Evolutionary conservation across 106 monocot genomes (phyloP).

Genomic region (Dioscorea dumetorum): DNA sequence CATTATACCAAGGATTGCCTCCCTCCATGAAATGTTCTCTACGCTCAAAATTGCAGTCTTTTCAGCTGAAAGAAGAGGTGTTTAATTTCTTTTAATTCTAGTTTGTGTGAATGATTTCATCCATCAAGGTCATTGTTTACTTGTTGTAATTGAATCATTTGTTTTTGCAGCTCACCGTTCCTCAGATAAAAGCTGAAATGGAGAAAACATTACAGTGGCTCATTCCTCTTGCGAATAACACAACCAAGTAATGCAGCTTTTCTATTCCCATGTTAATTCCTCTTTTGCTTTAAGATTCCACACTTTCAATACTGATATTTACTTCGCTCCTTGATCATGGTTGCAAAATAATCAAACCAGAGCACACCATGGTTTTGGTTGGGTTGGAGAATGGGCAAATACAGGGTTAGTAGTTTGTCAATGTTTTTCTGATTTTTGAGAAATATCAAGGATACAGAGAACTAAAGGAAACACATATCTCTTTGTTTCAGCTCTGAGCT

Average conservation of each 20-base stretch:
- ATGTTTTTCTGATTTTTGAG: not conserved
- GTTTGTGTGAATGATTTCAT: no score
- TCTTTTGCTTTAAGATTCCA: not conserved
- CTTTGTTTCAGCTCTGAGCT: conserved; percentile 52
- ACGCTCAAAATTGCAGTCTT: conserved; percentile 55
- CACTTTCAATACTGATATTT: not conserved
- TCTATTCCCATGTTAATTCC: not conserved
- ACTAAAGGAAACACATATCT: not conserved
- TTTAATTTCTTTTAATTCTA: not conserved
- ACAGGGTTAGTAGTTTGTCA: conserved; percentile 49
- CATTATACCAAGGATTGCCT: conserved; percentile 86
- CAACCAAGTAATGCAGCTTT: conserved; percentile 58
- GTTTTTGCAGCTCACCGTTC: conserved; percentile 47
- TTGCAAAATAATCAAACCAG: conserved; percentile 24
- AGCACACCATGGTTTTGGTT: conserved; percentile 98
- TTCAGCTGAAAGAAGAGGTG: conserved; percentile 77
- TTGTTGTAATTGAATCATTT: no score
- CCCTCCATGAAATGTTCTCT: conserved; percentile 69
- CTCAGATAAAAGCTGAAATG: conserved; percentile 92
- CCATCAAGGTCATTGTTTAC: no score
- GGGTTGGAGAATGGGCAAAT: conserved; percentile 99
- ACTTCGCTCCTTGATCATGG: not conserved
- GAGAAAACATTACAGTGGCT: conserved; percentile 92
- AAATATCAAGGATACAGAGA: not conserved
- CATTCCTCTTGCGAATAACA: conserved; percentile 86